Evolutionary conservation across 2,329 filamentous ascomycete species (phyloP).

Genomic region (Aspergillus sclerotialis): DNA sequence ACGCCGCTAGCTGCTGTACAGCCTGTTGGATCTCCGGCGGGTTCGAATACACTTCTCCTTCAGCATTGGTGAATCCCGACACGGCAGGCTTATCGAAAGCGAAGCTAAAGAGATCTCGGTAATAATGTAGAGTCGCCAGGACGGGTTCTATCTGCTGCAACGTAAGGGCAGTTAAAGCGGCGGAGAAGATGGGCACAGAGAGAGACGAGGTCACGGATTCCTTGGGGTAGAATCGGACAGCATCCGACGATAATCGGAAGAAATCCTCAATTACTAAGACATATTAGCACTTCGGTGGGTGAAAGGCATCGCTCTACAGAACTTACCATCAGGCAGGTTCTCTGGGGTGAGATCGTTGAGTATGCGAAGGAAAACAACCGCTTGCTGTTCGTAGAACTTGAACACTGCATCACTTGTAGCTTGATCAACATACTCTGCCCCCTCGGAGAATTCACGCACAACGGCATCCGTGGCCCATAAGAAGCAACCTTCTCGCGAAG

Average conservation of each 20-base stretch:
- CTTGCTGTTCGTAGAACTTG: constrained; percentile 89
- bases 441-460: constrained; percentile 88
- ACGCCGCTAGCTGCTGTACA: constrained; percentile 64
- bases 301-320: not conserved
- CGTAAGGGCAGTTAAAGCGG: constrained; percentile 76
- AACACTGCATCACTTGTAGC: constrained; percentile 84
- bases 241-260: constrained; percentile 86
- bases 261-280: constrained; percentile 90
- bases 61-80: constrained; percentile 52
- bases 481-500: constrained; percentile 89
- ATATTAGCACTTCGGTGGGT: too few relatives aligned
- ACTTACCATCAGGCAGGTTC: constrained; percentile 63
- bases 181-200: constrained; percentile 76
- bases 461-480: constrained; percentile 97
- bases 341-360: constrained; percentile 74
- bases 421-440: constrained; percentile 74
- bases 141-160: constrained; percentile 88
- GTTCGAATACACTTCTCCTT: constrained; percentile 54
- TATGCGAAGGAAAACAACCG: constrained; percentile 79
- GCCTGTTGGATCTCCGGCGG: constrained; percentile 63
- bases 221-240: constrained; percentile 84
- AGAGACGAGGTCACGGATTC: constrained; percentile 73
- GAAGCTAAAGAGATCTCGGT: constrained; percentile 85
- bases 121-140: constrained; percentile 84
- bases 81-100: constrained; percentile 63